These are phyloP conservation scores for Mytilinidion resinicola DNA, from an alignment of 495 filamentous ascomycete species.

Conservation along the genomic window DNA sequence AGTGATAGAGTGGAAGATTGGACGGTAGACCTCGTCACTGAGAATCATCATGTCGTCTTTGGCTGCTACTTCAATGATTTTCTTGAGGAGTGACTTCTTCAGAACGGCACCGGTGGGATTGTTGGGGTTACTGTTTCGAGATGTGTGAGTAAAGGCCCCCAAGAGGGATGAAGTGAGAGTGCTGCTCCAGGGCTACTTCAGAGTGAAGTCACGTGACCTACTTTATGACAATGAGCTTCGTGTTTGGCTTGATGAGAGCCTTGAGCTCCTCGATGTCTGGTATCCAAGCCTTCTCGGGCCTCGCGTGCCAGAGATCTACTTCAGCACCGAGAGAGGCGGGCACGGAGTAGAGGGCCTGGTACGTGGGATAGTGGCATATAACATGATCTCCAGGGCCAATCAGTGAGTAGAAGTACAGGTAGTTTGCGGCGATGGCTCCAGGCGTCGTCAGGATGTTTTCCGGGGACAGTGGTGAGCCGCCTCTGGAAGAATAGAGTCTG, in stretches of 20 bases:
- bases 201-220: slow-evolving; percentile 23
- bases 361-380: slow-evolving; percentile 83
- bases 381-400: slow-evolving; percentile 80
- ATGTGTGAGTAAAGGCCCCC: no score
- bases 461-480: slow-evolving; percentile 44
- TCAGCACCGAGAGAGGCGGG: slow-evolving; percentile 73
- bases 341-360: slow-evolving; percentile 79
- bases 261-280: slow-evolving; percentile 63
- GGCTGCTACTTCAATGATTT: slow-evolving; percentile 59
- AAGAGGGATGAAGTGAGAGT: no score
- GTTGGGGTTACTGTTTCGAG: slow-evolving; percentile 64
- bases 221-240: slow-evolving; percentile 67
- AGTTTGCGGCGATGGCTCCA: slow-evolving; percentile 82
- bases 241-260: slow-evolving; percentile 62
- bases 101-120: slow-evolving; percentile 79
- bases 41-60: slow-evolving; percentile 59
- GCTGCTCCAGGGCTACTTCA: background rate
- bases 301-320: slow-evolving; percentile 73
- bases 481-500: slow-evolving; percentile 55
- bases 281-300: slow-evolving; percentile 57
- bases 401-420: slow-evolving; percentile 66
- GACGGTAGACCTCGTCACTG: slow-evolving; percentile 82
- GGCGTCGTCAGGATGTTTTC: slow-evolving; percentile 71
- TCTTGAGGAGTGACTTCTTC: slow-evolving; percentile 50
- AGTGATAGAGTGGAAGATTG: slow-evolving; percentile 73